These are phyloP conservation scores for Fraxinus platypoda DNA, from an alignment of 305 asterid genomes.

Conservation along the genomic window DNA sequence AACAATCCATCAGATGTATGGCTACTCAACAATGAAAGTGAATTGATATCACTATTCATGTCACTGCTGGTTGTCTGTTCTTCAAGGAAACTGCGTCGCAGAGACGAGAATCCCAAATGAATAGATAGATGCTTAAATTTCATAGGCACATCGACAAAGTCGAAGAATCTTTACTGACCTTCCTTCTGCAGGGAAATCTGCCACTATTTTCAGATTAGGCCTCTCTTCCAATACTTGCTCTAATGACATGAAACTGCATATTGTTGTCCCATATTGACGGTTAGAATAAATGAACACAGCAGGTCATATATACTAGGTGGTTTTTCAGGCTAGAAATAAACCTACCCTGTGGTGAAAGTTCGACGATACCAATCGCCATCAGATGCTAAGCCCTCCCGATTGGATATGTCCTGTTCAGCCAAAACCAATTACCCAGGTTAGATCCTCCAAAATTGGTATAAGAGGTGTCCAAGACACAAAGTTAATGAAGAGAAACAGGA, in stretches of 20 bases:
- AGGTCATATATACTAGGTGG: not conserved
- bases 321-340: conserved; percentile 1
- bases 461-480: not conserved
- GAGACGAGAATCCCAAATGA: conserved; percentile 11
- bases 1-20: conserved; percentile 41
- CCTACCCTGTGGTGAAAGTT: conserved; percentile 54
- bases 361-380: conserved; percentile 67
- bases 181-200: conserved; percentile 72
- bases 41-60: conserved; percentile 39
- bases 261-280: not conserved
- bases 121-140: not conserved
- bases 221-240: conserved; percentile 52
- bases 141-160: conserved; percentile 1
- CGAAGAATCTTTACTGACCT: conserved; percentile 37
- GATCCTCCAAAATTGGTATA: not conserved
- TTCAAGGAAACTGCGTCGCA: conserved; percentile 55
- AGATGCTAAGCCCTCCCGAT: conserved; percentile 77
- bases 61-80: conserved; percentile 59
- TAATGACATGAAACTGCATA: conserved; percentile 60
- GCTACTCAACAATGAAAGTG: conserved; percentile 39
- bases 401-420: conserved; percentile 66
- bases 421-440: conserved; percentile 13
- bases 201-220: conserved; percentile 54
- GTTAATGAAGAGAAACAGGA: not conserved
- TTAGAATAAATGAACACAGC: not conserved